phyloP scores from a whole-genome alignment of 345 rosid genomes.

The Rhizophora mangle region DNA sequence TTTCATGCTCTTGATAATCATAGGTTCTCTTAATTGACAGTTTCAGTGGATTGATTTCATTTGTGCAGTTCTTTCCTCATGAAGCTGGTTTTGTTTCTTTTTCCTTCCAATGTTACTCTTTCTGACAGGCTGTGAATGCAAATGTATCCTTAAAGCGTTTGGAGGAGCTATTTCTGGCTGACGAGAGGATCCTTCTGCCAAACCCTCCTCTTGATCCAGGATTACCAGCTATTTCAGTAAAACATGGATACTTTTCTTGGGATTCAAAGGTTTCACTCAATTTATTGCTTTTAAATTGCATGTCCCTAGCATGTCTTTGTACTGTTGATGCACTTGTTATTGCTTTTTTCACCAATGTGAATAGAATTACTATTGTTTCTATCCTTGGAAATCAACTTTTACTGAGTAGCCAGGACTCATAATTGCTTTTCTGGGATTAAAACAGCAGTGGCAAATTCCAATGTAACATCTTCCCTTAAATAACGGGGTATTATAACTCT shows the following conservation, averaged over 20 bases:
- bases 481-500: no score
- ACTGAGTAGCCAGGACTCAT: neutral
- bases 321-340: neutral
- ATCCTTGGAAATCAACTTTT: neutral
- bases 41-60: constrained; percentile 1
- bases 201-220: constrained; percentile 77
- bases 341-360: neutral
- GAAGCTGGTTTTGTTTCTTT: constrained; percentile 14
- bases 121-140: constrained; percentile 76
- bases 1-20: no score
- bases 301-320: neutral
- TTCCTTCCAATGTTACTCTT: constrained; percentile 19
- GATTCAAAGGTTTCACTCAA: constrained; percentile 66
- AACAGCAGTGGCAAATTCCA: no score
- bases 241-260: constrained; percentile 90
- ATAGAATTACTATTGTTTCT: neutral
- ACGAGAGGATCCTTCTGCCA: constrained; percentile 89
- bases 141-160: constrained; percentile 89
- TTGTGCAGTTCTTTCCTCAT: no score
- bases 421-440: neutral
- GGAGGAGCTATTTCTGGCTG: constrained; percentile 86
- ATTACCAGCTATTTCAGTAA: constrained; percentile 76
- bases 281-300: neutral
- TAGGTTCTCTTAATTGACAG: no score
- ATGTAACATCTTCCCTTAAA: no score